Evolutionary conservation across 2,329 filamentous ascomycete genomes (phyloP).

Genomic region (Amphichorda felina): DNA sequence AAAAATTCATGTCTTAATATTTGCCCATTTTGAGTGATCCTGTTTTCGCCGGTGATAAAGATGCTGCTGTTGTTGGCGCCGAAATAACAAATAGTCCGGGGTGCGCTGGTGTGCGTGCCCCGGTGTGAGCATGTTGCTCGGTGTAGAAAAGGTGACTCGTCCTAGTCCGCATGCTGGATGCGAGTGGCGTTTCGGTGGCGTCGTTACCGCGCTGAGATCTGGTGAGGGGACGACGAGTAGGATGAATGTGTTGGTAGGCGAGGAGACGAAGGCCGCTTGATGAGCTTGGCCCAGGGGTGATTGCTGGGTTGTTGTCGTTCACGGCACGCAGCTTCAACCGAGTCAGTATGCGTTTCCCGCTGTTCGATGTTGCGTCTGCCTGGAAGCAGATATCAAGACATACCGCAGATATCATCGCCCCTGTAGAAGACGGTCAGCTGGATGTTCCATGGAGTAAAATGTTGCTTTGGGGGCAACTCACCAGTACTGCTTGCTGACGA

Average conservation of each 20-base stretch:
- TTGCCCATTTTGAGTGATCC: no score
- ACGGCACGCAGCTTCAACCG: conserved; percentile 20
- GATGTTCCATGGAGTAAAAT: background rate
- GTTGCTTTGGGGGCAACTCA: conserved; percentile 12
- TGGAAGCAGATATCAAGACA: conserved; percentile 10
- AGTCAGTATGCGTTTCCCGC: background rate
- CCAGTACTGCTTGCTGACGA: conserved; percentile 34
- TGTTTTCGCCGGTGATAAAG: no score
- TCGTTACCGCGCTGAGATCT: conserved; percentile 16
- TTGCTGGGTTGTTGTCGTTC: conserved; percentile 25
- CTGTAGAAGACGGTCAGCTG: conserved; percentile 15
- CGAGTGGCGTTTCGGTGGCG: no score
- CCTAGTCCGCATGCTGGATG: no score
- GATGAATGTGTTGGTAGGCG: conserved; percentile 11
- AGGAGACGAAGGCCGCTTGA: conserved; percentile 18
- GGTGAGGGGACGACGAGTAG: conserved; percentile 7
- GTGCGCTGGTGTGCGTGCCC: no score
- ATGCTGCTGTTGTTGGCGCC: no score
- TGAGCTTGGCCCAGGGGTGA: conserved; percentile 24
- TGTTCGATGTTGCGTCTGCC: background rate
- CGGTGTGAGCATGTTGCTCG: no score
- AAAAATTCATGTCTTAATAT: no score
- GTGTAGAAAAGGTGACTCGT: no score
- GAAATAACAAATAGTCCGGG: no score
- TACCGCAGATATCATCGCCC: conserved; percentile 33